phyloP scores from a whole-genome alignment of 768 basidiomycete genomes.

The Gymnopilus dilepis region DNA sequence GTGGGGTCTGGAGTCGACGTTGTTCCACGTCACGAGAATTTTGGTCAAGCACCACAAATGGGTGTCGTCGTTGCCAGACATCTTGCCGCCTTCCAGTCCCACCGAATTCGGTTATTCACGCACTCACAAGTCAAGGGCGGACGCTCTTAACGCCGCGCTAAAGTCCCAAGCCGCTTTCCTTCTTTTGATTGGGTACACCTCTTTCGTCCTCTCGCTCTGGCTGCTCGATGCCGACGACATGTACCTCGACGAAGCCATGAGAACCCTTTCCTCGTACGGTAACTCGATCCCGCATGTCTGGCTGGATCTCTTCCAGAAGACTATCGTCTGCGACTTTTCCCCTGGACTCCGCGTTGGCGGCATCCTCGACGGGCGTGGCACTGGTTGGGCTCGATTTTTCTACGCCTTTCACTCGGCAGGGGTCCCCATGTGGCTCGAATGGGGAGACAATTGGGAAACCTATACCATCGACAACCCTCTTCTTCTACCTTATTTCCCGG shows the following conservation, averaged over 20 bases:
- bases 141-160: neutral
- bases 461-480: neutral
- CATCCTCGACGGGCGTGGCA: neutral
- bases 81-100: neutral
- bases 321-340: neutral
- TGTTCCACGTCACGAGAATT: neutral
- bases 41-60: neutral
- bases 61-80: neutral
- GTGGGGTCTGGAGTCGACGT: neutral
- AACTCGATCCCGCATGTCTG: neutral
- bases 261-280: no score
- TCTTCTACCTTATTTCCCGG: neutral
- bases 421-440: neutral
- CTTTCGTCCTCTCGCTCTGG: neutral
- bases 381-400: neutral
- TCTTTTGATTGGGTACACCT: neutral
- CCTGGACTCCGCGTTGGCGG: neutral
- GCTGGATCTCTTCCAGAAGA: neutral
- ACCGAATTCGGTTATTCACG: neutral
- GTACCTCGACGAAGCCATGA: no score
- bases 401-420: neutral
- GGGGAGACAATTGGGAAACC: neutral
- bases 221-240: no score
- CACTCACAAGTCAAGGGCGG: neutral
- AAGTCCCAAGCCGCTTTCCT: neutral